Conservation (phyloP, 2,329 filamentous ascomycete species). For the Fusarium beomiforme region DNA sequence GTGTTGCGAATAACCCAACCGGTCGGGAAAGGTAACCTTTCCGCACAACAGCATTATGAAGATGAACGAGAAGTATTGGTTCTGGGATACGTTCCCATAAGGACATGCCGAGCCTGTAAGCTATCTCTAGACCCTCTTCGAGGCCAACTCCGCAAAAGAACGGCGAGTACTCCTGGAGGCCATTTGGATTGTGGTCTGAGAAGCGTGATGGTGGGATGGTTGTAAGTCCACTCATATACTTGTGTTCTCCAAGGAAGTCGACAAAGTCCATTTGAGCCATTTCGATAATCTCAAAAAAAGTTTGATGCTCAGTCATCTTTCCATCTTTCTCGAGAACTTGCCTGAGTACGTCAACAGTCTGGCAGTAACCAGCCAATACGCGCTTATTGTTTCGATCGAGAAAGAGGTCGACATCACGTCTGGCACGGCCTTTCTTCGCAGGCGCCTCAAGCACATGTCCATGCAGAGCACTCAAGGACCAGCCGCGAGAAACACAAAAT, state of each 20-base stretch:
- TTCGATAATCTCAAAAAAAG: neutral
- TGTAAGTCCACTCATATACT: conserved; percentile 6
- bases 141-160: conserved; percentile 59
- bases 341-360: neutral
- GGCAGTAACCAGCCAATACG: conserved; percentile 15
- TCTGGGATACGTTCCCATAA: conserved; percentile 55
- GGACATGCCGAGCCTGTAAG: conserved; percentile 47
- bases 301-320: neutral
- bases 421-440: conserved; percentile 48
- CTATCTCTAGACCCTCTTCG: conserved; percentile 54
- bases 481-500: conserved; percentile 55
- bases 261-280: conserved; percentile 17
- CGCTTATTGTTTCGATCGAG: conserved; percentile 50
- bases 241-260: conserved; percentile 28
- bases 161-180: conserved; percentile 60
- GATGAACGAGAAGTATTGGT: conserved; percentile 52
- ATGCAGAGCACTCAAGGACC: conserved; percentile 46
- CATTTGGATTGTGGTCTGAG: conserved; percentile 52
- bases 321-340: neutral
- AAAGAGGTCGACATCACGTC: conserved; percentile 56
- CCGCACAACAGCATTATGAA: conserved; percentile 59
- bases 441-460: conserved; percentile 51
- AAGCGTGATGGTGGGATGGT: conserved; percentile 55
- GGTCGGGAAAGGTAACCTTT: conserved; percentile 48
- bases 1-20: conserved; percentile 45